Evolutionary conservation across 1,284 basidiomycete genomes (phyloP), one percentile per base, ranked within the genome.

Genomic region (Malassezia sympodialis): DNA sequence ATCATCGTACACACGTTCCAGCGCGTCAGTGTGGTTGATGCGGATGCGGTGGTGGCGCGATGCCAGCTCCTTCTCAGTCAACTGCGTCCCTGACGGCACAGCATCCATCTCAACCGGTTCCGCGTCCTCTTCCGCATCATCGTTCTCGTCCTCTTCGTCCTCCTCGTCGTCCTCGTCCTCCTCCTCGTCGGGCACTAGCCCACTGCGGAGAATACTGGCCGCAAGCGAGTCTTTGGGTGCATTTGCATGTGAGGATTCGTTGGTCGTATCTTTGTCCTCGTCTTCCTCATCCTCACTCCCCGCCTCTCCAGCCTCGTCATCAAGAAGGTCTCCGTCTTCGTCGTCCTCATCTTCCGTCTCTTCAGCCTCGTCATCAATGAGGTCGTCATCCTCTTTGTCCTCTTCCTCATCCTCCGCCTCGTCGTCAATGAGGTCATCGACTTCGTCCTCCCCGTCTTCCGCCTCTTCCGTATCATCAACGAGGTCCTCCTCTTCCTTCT

Each of bases 191-290:
- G 46, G 55, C 8, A 64, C 66, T 3, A 73, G 63, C 43, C 69
- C 69, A 43, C 60, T 63, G 15, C 71, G 68, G 24, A 65, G 63
- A 30, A 72, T 68, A 27, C 61, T 66, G 35, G 64, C 71, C 10
- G 71, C 69, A 7, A 73, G 60, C 2, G 68, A 66, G 54, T 69
- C 67, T 15, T 63, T 67, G 11, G 64, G 59, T 15, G 60, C 63
- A 12, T 56, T 52, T 21, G 19, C 37, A 11, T 12, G 19, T 12
- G 37, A 19, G 15, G 64, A 51, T 1, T 52, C 59, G 17, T n/a
- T n/a, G n/a, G n/a, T n/a, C n/a, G n/a, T n/a, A n/a, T n/a, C n/a
- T n/a, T n/a, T n/a, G n/a, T 65, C 59, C 21, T 59, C 43, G 23
- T 52, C 56, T 2, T 34, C 53, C 21, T 50, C 32, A 2, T 34